A percentile compares a stretch with the other conserved stretches of the same genome.
Evolutionary conservation across 805 yeast genomes (phyloP).

Genomic region (Lipomyces yamadae): DNA sequence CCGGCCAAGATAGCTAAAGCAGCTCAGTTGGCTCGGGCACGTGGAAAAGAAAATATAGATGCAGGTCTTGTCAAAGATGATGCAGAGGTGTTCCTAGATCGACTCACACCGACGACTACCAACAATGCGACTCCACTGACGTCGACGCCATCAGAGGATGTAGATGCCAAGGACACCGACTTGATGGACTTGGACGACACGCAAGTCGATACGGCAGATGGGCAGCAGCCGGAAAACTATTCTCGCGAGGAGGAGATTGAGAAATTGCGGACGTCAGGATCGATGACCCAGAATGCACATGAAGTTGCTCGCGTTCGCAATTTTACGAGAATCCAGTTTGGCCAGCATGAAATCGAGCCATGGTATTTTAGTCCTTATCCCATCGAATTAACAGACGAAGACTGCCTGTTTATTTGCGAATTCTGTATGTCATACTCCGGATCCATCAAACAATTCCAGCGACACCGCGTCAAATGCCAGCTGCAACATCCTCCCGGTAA

Average conservation of each 20-base stretch:
- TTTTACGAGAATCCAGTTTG: conserved; percentile 75
- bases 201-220: conserved; percentile 73
- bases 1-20: conserved; percentile 42
- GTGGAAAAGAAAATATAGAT: conserved; percentile 41
- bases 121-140: conserved; percentile 25
- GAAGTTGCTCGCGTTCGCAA: conserved; percentile 93
- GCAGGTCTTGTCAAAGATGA: conserved; percentile 19
- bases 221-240: conserved; percentile 61
- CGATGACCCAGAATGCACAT: conserved; percentile 88
- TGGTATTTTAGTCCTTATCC: conserved; percentile 99
- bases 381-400: conserved; percentile 89
- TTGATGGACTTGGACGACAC: conserved; percentile 83
- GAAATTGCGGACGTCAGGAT: conserved; percentile 90
- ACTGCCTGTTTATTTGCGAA: conserved; percentile 87
- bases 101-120: neutral
- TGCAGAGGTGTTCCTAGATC: neutral
- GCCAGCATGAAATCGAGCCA: conserved; percentile 91
- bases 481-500: conserved; percentile 98
- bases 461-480: conserved; percentile 86
- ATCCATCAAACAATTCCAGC: conserved; percentile 85
- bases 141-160: conserved; percentile 20
- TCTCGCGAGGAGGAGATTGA: conserved; percentile 91
- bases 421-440: conserved; percentile 88
- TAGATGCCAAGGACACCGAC: conserved; percentile 52
- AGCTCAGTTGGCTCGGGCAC: conserved; percentile 47